Percentiles rank a stretch among this genome's conserved stretches.
Evolutionary conservation across 1,284 basidiomycete genomes (phyloP).

Genomic region (Microbotryum scabiosae): DNA sequence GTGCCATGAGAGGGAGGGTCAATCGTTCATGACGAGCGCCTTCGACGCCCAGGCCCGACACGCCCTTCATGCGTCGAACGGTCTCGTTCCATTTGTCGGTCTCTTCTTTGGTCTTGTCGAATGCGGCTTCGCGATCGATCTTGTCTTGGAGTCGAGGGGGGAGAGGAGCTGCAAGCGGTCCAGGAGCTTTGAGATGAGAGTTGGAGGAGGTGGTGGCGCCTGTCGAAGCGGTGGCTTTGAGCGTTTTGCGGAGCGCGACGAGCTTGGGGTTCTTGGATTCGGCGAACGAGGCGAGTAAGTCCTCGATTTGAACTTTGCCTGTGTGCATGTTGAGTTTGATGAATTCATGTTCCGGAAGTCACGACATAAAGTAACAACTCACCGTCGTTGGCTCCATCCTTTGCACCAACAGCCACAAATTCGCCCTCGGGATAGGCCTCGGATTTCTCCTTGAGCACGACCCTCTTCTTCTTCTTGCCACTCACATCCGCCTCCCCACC

Average conservation of each 20-base stretch:
- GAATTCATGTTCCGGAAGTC: background rate
- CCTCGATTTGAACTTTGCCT: constrained; percentile 62
- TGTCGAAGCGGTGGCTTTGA: constrained; percentile 41
- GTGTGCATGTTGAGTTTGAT: background rate
- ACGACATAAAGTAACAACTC: constrained; percentile 25
- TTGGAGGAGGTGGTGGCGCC: constrained; percentile 35
- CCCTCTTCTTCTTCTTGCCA: constrained; percentile 48
- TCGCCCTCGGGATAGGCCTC: constrained; percentile 61
- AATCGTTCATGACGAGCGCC: constrained; percentile 32
- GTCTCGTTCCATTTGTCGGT: constrained; percentile 88
- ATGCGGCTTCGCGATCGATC: constrained; percentile 85
- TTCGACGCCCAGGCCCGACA: constrained; percentile 24
- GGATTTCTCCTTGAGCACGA: constrained; percentile 59
- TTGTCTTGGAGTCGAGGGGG: constrained; percentile 79
- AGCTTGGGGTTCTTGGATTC: constrained; percentile 34
- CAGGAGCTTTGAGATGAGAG: constrained; percentile 43
- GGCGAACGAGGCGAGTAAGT: constrained; percentile 59
- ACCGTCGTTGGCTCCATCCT: constrained; percentile 34
- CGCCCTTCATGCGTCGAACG: constrained; percentile 69
- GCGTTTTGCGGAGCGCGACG: constrained; percentile 45
- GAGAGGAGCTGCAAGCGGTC: constrained; percentile 72
- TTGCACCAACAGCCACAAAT: constrained; percentile 41
- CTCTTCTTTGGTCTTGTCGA: constrained; percentile 83
- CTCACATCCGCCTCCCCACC: constrained; percentile 26
- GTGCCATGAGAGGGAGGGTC: constrained; percentile 26